phyloP scores from a whole-genome alignment of 164 flowering plant genomes.

The Nelumbo lutea region DNA sequence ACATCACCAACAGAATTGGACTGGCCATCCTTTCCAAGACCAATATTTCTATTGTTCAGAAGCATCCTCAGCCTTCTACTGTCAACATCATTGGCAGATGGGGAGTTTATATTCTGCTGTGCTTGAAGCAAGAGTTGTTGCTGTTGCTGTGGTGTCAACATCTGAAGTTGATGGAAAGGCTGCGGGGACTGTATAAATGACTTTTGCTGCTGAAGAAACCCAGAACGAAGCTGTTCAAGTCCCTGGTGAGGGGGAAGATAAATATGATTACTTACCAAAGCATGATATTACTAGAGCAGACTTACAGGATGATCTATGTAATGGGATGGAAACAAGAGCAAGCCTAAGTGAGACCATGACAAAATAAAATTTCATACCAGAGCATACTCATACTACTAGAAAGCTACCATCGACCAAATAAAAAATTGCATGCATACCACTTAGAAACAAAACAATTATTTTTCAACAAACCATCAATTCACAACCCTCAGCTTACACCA shows the following conservation, averaged over 20 bases:
- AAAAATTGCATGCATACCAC: neutral
- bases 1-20: slow-evolving; percentile 78
- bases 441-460: neutral
- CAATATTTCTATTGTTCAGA: slow-evolving; percentile 49
- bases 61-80: slow-evolving; percentile 82
- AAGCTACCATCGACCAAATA: neutral
- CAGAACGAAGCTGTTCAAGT: slow-evolving; percentile 70
- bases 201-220: slow-evolving; percentile 87
- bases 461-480: neutral
- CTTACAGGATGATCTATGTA: neutral
- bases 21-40: slow-evolving; percentile 74
- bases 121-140: slow-evolving; percentile 81
- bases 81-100: slow-evolving; percentile 71
- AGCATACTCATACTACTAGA: neutral
- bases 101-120: slow-evolving; percentile 78
- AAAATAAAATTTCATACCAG: too few relatives aligned
- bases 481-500: neutral
- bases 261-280: neutral
- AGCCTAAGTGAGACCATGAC: too few relatives aligned
- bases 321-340: too few relatives aligned
- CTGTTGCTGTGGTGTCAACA: slow-evolving; percentile 86
- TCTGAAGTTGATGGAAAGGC: slow-evolving; percentile 82
- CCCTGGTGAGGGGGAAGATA: slow-evolving; percentile 35
- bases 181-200: slow-evolving; percentile 80
- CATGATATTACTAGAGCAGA: neutral